Percentiles rank a stretch among this genome's conserved stretches.
phyloP scores from a whole-genome alignment of 176 grass and related monocot species.

The Ensete ventricosum region DNA sequence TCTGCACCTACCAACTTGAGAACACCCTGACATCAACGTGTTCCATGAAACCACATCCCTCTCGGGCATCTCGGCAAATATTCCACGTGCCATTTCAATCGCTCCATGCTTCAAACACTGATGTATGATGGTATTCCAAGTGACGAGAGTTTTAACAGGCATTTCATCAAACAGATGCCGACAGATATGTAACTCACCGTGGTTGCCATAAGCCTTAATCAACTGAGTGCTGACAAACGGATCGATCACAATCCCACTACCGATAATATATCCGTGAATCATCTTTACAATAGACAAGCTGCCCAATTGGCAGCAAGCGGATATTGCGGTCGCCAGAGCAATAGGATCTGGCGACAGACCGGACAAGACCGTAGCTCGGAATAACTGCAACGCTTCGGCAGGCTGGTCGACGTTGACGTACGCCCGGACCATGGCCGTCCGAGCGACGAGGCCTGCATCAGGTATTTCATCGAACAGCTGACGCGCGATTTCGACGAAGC shows the following conservation, averaged over 20 bases:
- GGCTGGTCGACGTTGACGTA: constrained; percentile 19
- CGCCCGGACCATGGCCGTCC: constrained; percentile 48
- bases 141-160: constrained; percentile 27
- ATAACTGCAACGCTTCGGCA: constrained; percentile 26
- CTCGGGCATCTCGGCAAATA: constrained; percentile 2
- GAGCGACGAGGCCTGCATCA: constrained; percentile 27
- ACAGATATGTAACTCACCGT: constrained; percentile 26
- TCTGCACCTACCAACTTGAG: constrained; percentile 22
- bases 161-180: constrained; percentile 32
- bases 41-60: constrained; percentile 23
- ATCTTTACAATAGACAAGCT: constrained; percentile 20
- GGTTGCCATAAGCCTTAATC: constrained; percentile 39
- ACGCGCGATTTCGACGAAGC: constrained; percentile 21
- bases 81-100: constrained; percentile 15
- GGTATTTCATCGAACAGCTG: constrained; percentile 57
- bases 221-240: constrained; percentile 54
- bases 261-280: constrained; percentile 39
- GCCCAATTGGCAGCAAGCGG: constrained; percentile 20
- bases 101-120: constrained; percentile 51
- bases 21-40: constrained; percentile 53
- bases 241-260: constrained; percentile 31
- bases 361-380: constrained; percentile 23
- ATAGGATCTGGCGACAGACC: constrained; percentile 38
- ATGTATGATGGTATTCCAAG: constrained; percentile 63
- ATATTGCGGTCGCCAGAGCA: constrained; percentile 30